Evolutionary conservation across 1,284 basidiomycete genomes (phyloP), one percentile per base, ranked within the genome.

Genomic region (Termitomyces sp.): DNA sequence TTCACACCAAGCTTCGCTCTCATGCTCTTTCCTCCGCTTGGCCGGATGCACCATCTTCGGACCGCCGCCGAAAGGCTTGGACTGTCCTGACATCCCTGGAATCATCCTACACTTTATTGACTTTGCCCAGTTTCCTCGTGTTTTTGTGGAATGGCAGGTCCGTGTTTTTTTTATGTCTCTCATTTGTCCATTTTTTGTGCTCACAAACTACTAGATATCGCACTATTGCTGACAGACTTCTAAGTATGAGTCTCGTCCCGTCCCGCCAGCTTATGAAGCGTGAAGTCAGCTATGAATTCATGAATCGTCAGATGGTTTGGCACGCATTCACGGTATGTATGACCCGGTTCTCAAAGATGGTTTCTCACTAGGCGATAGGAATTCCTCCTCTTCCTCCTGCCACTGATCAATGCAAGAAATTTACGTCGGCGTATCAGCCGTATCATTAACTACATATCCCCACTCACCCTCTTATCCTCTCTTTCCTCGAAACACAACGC

Each of bases 221-320:
- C 0, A 91, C 92, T 5, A 70, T 96, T 19, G 76, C 88, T 12
- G 94, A 98, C 67, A 78, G 97, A 41, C 56, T 96, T 13, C 75
- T 98, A n/a, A 74, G 78, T 15, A 81, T 99, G 75, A 77, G 81
- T 26, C 80, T 98, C 2, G 80, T 88, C 0, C 90, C 96, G 8
- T 80, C 90, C 0, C 81, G 83, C 38, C 75, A 82, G 47, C 80
- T 88, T 31, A 79, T 88, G 48, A 85, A 84, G 58, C 83, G 91
- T 13, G 89, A 95, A 65, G 91, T 99, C 50, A 96, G 92, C 64
- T 99, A 98, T 71, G 97, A 99, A 68, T 99, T 95, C 66, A 93
- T 99, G 88, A 98, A 99, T 65, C 88, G 97, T 54, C 97, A 99
- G 71, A 91, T 99, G 79, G 96, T 99, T 52, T 99, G 97, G 97